phyloP scores from a whole-genome alignment of 768 basidiomycete species.

The Tephrocybe sp. region DNA sequence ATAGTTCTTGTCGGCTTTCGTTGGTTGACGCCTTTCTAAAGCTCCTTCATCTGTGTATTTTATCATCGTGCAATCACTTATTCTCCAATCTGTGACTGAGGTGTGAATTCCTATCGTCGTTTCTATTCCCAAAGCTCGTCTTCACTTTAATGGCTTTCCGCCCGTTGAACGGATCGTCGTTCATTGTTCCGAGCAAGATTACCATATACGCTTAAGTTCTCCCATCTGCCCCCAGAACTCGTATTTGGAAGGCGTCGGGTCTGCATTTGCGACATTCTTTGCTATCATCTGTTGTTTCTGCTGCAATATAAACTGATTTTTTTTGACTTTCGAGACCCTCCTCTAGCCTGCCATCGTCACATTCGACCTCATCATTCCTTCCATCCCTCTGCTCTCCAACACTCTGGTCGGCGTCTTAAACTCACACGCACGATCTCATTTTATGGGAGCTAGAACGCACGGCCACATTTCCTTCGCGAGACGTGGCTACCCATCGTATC shows the following conservation, averaged over 20 bases:
- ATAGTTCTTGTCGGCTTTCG: background rate
- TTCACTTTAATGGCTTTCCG: slow-evolving; percentile 87
- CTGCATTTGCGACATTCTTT: slow-evolving; percentile 21
- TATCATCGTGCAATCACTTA: slow-evolving; percentile 16
- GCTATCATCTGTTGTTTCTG: background rate
- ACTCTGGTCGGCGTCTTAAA: slow-evolving; percentile 86
- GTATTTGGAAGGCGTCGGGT: slow-evolving; percentile 24
- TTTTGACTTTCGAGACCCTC: background rate
- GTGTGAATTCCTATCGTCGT: background rate
- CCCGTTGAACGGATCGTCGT: slow-evolving; percentile 63
- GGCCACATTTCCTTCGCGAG: slow-evolving; percentile 22
- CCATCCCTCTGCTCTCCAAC: slow-evolving; percentile 83
- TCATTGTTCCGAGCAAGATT: slow-evolving; percentile 87
- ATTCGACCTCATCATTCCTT: too few relatives aligned
- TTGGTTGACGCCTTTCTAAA: background rate
- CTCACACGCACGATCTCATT: slow-evolving; percentile 91
- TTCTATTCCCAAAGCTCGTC: slow-evolving; percentile 41
- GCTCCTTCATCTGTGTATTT: slow-evolving; percentile 18
- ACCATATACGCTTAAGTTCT: slow-evolving; percentile 35
- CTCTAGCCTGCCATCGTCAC: background rate
- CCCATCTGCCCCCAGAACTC: slow-evolving; percentile 29
- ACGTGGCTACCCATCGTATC: slow-evolving; percentile 32
- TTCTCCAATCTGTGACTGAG: slow-evolving; percentile 8
- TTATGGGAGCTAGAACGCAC: slow-evolving; percentile 82
- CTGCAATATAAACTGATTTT: slow-evolving; percentile 8